Percentiles rank a stretch among this genome's conserved stretches.
Evolutionary conservation across 2,329 filamentous ascomycete genomes (phyloP).

Genomic region (Stemphylium vesicarium): DNA sequence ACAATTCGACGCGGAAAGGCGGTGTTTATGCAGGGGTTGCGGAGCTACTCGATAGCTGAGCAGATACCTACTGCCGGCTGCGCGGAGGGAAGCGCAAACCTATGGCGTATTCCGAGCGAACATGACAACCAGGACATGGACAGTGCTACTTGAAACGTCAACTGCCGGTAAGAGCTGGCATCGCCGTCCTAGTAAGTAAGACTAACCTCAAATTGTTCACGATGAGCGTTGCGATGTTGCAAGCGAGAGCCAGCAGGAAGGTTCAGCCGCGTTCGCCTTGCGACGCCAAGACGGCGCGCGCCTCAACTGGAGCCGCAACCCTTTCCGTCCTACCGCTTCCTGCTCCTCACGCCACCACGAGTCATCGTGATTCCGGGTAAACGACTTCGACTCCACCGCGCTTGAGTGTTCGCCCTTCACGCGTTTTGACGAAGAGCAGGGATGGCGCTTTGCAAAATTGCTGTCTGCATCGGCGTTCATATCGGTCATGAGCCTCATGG

Average conservation of each 20-base stretch:
- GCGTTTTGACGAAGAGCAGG: too few species aligned
- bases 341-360: not conserved
- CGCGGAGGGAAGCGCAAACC: not conserved
- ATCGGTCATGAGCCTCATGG: not conserved
- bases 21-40: not conserved
- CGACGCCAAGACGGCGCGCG: not conserved
- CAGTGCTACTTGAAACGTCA: not conserved
- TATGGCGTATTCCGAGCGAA: not conserved
- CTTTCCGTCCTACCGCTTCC: not conserved
- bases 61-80: not conserved
- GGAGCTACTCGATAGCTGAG: not conserved
- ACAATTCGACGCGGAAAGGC: too few species aligned
- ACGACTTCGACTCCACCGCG: too few species aligned
- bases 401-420: too few species aligned
- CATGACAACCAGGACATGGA: not conserved
- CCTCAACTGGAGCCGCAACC: not conserved
- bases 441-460: too few species aligned
- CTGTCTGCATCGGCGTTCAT: not conserved
- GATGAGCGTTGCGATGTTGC: not conserved
- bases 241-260: constrained; percentile 2
- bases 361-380: not conserved
- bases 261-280: not conserved
- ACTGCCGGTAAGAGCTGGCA: not conserved
- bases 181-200: not conserved
- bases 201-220: not conserved